These are phyloP conservation scores for Phoenix roebelenii DNA, from an alignment of 176 grass and related monocot species.

Conservation along the genomic window DNA sequence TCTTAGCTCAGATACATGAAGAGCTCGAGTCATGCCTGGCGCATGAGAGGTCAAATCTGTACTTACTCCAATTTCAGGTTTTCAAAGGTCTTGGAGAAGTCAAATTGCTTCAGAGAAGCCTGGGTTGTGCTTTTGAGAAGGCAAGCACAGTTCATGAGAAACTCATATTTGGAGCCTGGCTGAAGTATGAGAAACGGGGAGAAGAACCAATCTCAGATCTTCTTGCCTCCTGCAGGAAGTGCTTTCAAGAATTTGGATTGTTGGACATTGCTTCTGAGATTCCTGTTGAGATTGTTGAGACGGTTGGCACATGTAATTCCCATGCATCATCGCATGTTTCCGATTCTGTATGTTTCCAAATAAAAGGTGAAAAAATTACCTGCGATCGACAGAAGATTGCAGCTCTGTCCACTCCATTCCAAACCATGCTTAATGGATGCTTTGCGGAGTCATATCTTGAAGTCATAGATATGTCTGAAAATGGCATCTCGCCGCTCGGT, in stretches of 20 bases:
- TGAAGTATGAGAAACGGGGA: constrained; percentile 87
- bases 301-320: constrained; percentile 12
- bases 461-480: constrained; percentile 82
- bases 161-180: constrained; percentile 77
- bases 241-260: constrained; percentile 85
- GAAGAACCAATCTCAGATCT: constrained; percentile 83
- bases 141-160: constrained; percentile 82
- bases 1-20: constrained; percentile 87
- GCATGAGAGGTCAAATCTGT: constrained; percentile 49
- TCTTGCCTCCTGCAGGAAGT: constrained; percentile 72
- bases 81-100: constrained; percentile 74
- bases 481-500: constrained; percentile 71
- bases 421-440: constrained; percentile 88
- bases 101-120: constrained; percentile 70
- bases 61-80: constrained; percentile 83
- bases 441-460: constrained; percentile 80
- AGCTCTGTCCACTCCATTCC: constrained; percentile 65
- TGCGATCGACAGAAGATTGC: constrained; percentile 82
- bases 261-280: constrained; percentile 69
- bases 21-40: constrained; percentile 74
- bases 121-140: constrained; percentile 86
- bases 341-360: constrained; percentile 53
- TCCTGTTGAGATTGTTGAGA: constrained; percentile 28
- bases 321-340: constrained; percentile 32
- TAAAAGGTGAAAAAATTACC: constrained; percentile 66